Conservation (phyloP, 2,329 filamentous ascomycete species). For the Scedosporium minutisporum region DNA sequence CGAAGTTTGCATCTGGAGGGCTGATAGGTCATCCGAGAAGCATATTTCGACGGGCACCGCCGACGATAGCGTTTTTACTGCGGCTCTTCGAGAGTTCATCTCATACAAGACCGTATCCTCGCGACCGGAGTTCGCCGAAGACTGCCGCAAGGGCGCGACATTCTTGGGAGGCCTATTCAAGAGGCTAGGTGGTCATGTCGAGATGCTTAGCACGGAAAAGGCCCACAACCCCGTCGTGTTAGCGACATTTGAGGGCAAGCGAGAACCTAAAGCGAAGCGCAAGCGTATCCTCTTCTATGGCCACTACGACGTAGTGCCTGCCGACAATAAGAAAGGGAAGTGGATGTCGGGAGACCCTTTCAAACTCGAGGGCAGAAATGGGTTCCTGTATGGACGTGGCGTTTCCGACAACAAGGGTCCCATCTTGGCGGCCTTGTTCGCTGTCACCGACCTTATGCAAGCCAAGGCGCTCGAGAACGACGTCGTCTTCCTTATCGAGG, state of each 20-base stretch:
- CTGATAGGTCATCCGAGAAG: conserved; percentile 37
- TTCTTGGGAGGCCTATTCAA: conserved; percentile 87
- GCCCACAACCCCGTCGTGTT: conserved; percentile 86
- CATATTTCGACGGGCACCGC: conserved; percentile 27
- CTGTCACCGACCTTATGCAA: conserved; percentile 79
- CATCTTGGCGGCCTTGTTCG: conserved; percentile 86
- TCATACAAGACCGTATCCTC: conserved; percentile 89
- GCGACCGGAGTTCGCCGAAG: conserved; percentile 73
- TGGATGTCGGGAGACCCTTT: conserved; percentile 81
- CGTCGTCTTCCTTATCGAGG: conserved; percentile 89
- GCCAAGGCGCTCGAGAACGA: conserved; percentile 79
- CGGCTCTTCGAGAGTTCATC: conserved; percentile 74
- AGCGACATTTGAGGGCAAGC: conserved; percentile 75
- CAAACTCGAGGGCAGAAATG: conserved; percentile 77
- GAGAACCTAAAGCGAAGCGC: conserved; percentile 50
- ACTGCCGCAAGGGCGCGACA: conserved; percentile 85
- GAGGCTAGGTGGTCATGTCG: conserved; percentile 78
- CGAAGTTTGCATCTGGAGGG: conserved; percentile 79
- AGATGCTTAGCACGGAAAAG: conserved; percentile 77
- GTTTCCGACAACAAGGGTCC: conserved; percentile 97
- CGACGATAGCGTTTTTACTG: conserved; percentile 36
- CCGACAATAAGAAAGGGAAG: conserved; percentile 61
- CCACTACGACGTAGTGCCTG: conserved; percentile 93
- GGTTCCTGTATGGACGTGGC: conserved; percentile 91
- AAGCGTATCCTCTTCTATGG: conserved; percentile 95